Percentiles rank a stretch among this genome's conserved stretches.
These are phyloP conservation scores for Magnaporthales sp. DNA, from an alignment of 2,329 filamentous ascomycete genomes.

Conservation along the genomic window DNA sequence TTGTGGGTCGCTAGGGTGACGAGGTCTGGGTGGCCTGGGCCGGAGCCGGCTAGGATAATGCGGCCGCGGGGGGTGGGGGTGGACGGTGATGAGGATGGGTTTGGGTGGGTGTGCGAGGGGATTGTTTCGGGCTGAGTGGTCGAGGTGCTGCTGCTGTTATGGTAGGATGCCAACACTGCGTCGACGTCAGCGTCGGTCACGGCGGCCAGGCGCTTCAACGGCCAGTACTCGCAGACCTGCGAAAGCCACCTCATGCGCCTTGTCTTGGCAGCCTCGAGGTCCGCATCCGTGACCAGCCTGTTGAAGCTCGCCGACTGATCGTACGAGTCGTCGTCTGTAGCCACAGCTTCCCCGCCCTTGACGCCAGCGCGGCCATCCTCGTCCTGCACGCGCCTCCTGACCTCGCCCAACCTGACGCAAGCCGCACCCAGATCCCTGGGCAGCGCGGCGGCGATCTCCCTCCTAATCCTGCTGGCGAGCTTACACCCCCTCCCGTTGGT, in stretches of 20 bases:
- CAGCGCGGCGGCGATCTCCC: slow-evolving; percentile 76
- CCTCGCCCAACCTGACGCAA: slow-evolving; percentile 66
- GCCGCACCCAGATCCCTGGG: slow-evolving; percentile 68
- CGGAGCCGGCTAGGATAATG: slow-evolving; percentile 84
- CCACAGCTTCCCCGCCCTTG: slow-evolving; percentile 25
- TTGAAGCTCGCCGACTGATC: slow-evolving; percentile 83
- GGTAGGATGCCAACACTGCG: slow-evolving; percentile 64
- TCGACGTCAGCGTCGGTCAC: slow-evolving; percentile 77
- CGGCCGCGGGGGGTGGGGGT: slow-evolving; percentile 38
- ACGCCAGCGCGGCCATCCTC: slow-evolving; percentile 43
- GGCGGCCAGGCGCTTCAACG: slow-evolving; percentile 68
- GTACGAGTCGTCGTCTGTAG: slow-evolving; percentile 46
- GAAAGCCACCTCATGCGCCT: slow-evolving; percentile 86
- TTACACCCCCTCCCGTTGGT: slow-evolving; percentile 95
- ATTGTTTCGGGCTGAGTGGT: slow-evolving; percentile 13
- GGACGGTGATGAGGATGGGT: slow-evolving; percentile 10
- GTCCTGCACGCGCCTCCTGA: slow-evolving; percentile 63
- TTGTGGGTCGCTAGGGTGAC: slow-evolving; percentile 76
- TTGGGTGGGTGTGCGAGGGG: slow-evolving; percentile 17
- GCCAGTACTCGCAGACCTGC: slow-evolving; percentile 99
- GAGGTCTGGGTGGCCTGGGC: slow-evolving; percentile 86
- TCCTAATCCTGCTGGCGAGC: slow-evolving; percentile 76
- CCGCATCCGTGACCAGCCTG: slow-evolving; percentile 65
- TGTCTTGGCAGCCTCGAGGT: slow-evolving; percentile 64
- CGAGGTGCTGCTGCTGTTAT: slow-evolving; percentile 10